These are phyloP conservation scores for Mycena sanguinolenta DNA, from an alignment of 768 basidiomycete species.

Conservation along the genomic window DNA sequence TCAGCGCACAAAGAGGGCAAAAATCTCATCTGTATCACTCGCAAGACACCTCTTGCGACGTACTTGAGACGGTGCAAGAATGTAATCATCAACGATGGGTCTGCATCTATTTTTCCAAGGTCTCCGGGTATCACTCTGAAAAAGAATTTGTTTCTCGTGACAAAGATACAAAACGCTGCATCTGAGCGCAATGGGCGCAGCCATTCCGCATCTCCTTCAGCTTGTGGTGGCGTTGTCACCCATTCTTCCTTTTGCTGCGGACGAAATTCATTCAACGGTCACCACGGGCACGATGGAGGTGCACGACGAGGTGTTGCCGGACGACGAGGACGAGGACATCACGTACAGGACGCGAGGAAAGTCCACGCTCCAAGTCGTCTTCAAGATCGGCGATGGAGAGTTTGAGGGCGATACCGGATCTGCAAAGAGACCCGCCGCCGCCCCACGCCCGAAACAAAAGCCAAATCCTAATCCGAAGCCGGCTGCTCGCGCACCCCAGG, in stretches of 20 bases:
- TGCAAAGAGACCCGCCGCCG: slow-evolving; percentile 30
- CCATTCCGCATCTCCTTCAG: slow-evolving; percentile 84
- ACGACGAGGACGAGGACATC: slow-evolving; percentile 77
- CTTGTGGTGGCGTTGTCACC: slow-evolving; percentile 79
- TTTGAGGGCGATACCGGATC: slow-evolving; percentile 56
- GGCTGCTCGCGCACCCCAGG: slow-evolving; percentile 3
- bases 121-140: not conserved
- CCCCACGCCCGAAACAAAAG: slow-evolving; percentile 19
- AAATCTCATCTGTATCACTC: slow-evolving; percentile 84
- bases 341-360: slow-evolving; percentile 78
- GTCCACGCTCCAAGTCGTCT: slow-evolving; percentile 71
- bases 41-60: slow-evolving; percentile 77
- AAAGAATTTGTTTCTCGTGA: not conserved
- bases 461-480: not conserved
- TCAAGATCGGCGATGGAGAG: slow-evolving; percentile 76
- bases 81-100: slow-evolving; percentile 81
- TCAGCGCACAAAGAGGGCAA: slow-evolving; percentile 86
- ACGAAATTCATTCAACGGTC: slow-evolving; percentile 74
- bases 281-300: slow-evolving; percentile 80
- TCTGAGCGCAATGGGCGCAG: slow-evolving; percentile 89
- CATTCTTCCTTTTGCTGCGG: slow-evolving; percentile 74
- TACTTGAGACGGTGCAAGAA: slow-evolving; percentile 87
- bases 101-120: slow-evolving; percentile 37
- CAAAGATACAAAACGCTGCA: slow-evolving; percentile 79
- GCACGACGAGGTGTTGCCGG: slow-evolving; percentile 84